Evolutionary conservation across 2,329 filamentous ascomycete genomes (phyloP).

Genomic region (Alternaria burnsii): DNA sequence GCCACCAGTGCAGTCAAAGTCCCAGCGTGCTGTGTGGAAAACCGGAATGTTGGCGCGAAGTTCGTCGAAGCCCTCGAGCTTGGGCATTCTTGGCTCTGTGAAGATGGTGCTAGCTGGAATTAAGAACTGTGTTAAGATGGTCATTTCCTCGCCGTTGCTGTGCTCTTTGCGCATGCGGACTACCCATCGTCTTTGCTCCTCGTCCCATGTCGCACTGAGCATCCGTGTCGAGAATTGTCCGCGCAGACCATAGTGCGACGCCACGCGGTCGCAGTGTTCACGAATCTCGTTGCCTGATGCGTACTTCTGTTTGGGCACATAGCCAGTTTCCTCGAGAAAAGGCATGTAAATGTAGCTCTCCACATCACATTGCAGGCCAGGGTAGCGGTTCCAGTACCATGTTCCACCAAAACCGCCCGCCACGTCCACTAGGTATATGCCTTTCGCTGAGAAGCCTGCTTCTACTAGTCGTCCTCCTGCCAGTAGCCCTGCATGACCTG

Average conservation of each 20-base stretch:
- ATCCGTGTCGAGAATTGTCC: conserved; percentile 41
- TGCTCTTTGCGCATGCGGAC: conserved; percentile 21
- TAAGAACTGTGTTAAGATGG: conserved; percentile 1
- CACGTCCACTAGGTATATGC: conserved; percentile 54
- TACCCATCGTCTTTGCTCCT: conserved; percentile 13
- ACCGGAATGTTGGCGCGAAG: conserved; percentile 42
- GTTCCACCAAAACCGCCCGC: conserved; percentile 59
- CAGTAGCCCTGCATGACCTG: conserved; percentile 5
- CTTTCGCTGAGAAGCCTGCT: conserved; percentile 43
- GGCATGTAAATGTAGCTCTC: conserved; percentile 69
- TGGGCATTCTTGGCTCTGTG: conserved; percentile 50
- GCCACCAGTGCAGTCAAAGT: conserved; percentile 55
- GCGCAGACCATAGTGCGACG: conserved; percentile 50
- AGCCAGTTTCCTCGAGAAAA: conserved; percentile 67
- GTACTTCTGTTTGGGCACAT: conserved; percentile 62
- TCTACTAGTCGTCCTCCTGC: conserved; percentile 44
- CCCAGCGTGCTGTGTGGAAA: conserved; percentile 58
- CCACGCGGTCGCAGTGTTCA: conserved; percentile 48
- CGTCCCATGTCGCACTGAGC: conserved; percentile 29
- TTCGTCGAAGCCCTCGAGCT: conserved; percentile 52
- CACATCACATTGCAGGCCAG: conserved; percentile 63
- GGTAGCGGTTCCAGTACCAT: conserved; percentile 60
- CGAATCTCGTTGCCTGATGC: conserved; percentile 57
- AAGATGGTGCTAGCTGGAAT: conserved; percentile 45
- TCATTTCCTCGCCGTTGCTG: conserved; percentile 16